Evolutionary conservation across 2,329 filamentous ascomycete genomes (phyloP).

Genomic region (Fusarium gaditjirri): DNA sequence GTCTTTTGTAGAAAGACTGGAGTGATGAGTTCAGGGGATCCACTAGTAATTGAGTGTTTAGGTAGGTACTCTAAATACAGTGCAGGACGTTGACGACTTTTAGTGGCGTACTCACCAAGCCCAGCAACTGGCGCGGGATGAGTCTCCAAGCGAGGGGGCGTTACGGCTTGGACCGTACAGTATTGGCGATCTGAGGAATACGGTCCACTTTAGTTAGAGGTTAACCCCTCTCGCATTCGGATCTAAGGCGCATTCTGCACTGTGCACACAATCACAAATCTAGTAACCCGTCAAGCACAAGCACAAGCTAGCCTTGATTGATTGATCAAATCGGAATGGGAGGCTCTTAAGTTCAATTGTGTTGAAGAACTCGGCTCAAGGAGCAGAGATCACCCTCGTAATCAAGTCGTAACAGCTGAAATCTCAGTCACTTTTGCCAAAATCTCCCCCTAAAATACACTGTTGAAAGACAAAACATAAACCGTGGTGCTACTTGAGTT

Average conservation of each 20-base stretch:
- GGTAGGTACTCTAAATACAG: conserved; percentile 28
- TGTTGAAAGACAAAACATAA: conserved; percentile 9
- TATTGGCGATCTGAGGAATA: conserved; percentile 1
- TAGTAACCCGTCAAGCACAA: background rate
- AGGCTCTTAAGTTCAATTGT: background rate
- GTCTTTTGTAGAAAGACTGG: conserved; percentile 13
- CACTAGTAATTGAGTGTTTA: conserved; percentile 19
- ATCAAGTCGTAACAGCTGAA: background rate
- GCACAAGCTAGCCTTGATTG: conserved; percentile 7
- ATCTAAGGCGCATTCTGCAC: background rate
- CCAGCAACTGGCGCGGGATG: background rate
- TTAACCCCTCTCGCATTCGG: conserved; percentile 5
- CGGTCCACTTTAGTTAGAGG: background rate
- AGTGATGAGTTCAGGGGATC: conserved; percentile 21
- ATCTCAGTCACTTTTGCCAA: background rate
- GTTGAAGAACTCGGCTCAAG: background rate
- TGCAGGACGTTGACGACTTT: background rate
- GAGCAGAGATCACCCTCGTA: background rate
- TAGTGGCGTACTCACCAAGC: background rate
- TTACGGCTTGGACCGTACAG: conserved; percentile 5
- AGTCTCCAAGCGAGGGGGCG: conserved; percentile 3
- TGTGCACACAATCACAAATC: background rate
- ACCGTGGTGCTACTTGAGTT: background rate
- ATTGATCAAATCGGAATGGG: conserved; percentile 3
- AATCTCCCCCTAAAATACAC: background rate